phyloP scores from a whole-genome alignment of 139 green algal species.

The Chlamydomonas incerta region DNA sequence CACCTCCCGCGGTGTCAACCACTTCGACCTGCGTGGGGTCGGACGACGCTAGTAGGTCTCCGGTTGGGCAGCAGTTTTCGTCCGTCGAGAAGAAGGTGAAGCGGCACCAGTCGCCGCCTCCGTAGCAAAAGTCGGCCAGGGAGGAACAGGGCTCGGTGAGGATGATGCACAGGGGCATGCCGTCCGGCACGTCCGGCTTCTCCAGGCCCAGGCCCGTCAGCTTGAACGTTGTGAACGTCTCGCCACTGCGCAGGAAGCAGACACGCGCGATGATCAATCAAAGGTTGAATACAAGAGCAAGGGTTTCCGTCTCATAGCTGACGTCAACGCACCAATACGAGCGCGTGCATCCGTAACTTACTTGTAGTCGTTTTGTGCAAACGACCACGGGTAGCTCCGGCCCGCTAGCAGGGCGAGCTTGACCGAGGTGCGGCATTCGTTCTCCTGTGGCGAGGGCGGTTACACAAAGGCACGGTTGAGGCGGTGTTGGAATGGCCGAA shows the following conservation, averaged over 20 bases:
- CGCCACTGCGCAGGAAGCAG: not conserved
- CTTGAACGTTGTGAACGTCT: slow-evolving; percentile 18
- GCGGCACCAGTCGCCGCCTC: not conserved
- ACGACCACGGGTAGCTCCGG: not conserved
- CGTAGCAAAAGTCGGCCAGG: not conserved
- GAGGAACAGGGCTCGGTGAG: not conserved
- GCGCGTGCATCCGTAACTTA: not conserved
- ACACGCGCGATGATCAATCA: too few relatives aligned
- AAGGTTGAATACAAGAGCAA: too few relatives aligned
- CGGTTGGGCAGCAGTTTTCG: slow-evolving; percentile 12
- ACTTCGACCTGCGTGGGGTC: too few relatives aligned
- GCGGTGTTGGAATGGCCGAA: too few relatives aligned
- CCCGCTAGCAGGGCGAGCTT: not conserved
- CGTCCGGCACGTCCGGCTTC: not conserved
- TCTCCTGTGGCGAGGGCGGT: not conserved
- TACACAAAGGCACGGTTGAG: too few relatives aligned
- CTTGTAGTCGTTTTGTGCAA: not conserved
- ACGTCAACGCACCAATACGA: too few relatives aligned
- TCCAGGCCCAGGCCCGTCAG: not conserved
- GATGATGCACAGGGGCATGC: slow-evolving; percentile 11
- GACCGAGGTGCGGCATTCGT: not conserved
- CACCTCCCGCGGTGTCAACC: not conserved
- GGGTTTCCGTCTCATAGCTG: too few relatives aligned
- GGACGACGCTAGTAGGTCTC: not conserved
- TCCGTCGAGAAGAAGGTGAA: not conserved